Percentiles rank a stretch among this genome's conserved stretches.
These are phyloP conservation scores for Penicillium waksmanii DNA, from an alignment of 495 filamentous ascomycete species.

Conservation along the genomic window DNA sequence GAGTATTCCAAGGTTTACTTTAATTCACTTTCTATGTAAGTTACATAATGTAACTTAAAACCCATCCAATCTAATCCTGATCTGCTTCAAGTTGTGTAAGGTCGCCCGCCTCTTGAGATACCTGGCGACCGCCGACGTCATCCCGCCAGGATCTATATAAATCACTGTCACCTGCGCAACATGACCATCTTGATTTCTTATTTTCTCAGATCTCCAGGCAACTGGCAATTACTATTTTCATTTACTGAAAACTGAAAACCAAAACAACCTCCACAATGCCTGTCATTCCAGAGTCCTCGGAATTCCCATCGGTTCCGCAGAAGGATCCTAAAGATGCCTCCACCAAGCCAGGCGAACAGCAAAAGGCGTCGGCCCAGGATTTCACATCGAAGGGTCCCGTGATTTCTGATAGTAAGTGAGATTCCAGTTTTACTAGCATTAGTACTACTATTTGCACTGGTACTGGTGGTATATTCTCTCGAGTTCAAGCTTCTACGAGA, in stretches of 20 bases:
- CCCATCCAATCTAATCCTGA: neutral
- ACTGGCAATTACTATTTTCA: no score
- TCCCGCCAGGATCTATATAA: conserved; percentile 24
- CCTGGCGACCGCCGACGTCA: conserved; percentile 28
- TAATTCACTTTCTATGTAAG: no score
- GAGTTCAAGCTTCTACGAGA: no score
- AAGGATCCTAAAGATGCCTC: conserved; percentile 29
- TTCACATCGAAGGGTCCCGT: conserved; percentile 49
- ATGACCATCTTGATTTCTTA: neutral
- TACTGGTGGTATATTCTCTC: neutral
- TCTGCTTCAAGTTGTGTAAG: neutral
- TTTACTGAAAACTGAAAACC: neutral
- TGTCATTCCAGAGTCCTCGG: conserved; percentile 37
- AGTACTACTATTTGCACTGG: neutral
- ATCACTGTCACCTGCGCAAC: neutral
- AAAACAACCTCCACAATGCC: conserved; percentile 32
- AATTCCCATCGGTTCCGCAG: conserved; percentile 27
- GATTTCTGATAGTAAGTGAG: conserved; percentile 46
- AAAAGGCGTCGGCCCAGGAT: conserved; percentile 41
- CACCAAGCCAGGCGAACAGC: conserved; percentile 24
- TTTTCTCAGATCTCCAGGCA: neutral
- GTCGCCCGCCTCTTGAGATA: neutral
- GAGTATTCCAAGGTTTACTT: no score
- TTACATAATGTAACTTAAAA: neutral
- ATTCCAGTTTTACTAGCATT: neutral